A percentile compares a stretch with the other conserved stretches of the same genome.
Evolutionary conservation across 192 early-diverging fungal species (phyloP).

Genomic region (Backusella australiensis): DNA sequence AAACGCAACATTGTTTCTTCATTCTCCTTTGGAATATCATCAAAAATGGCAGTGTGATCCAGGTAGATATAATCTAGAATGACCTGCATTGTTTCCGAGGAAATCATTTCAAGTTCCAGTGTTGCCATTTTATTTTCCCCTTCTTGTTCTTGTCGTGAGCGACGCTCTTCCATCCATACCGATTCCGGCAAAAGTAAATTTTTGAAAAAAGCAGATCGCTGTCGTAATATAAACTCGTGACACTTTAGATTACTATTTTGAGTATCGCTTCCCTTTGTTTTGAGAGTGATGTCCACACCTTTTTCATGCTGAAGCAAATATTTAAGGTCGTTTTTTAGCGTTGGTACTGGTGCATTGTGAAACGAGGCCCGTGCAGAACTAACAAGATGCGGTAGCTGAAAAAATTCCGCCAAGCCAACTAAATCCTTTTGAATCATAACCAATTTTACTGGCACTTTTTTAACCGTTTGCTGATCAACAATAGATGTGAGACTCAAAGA

Average conservation of each 20-base stretch:
- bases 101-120: constrained; percentile 48
- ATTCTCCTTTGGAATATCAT: constrained; percentile 23
- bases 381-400: constrained; percentile 38
- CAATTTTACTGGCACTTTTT: neutral
- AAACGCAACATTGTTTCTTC: constrained; percentile 49
- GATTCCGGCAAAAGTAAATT: constrained; percentile 51
- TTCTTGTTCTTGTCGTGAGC: neutral
- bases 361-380: constrained; percentile 40
- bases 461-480: neutral
- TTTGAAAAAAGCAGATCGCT: constrained; percentile 65
- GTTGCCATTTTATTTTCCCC: neutral
- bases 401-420: constrained; percentile 29
- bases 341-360: constrained; percentile 30
- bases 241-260: constrained; percentile 27
- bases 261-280: neutral
- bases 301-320: constrained; percentile 1
- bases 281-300: neutral
- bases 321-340: constrained; percentile 28
- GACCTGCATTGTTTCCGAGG: constrained; percentile 44
- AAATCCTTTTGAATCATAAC: constrained; percentile 37
- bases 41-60: constrained; percentile 40
- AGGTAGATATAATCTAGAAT: constrained; percentile 58
- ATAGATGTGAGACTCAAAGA: neutral
- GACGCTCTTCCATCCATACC: constrained; percentile 48
- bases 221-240: constrained; percentile 52